Evolutionary conservation across 139 green algal species (phyloP).

Genomic region (Edaphochlamys debaryana): DNA sequence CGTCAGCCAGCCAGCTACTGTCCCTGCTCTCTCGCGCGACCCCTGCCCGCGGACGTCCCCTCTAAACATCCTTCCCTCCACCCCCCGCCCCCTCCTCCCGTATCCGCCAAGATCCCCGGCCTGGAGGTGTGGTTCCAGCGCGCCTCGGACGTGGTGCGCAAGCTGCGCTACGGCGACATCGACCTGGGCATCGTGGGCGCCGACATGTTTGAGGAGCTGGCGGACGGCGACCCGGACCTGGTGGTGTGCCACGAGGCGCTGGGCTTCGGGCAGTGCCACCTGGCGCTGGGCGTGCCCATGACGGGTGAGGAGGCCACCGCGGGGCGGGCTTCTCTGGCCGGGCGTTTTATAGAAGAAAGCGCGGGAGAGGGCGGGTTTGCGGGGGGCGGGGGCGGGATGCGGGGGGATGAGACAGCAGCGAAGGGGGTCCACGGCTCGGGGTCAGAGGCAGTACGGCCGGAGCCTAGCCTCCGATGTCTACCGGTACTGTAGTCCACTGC

Average conservation of each 20-base stretch:
- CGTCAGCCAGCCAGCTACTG: too few species aligned
- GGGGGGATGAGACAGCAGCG: neutral
- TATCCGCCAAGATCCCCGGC: conserved; percentile 78
- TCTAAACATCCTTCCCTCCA: too few species aligned
- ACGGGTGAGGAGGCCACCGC: conserved; percentile 28
- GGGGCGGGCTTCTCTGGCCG: too few species aligned
- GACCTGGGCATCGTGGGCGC: conserved; percentile 98
- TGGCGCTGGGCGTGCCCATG: conserved; percentile 92
- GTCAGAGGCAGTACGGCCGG: too few species aligned
- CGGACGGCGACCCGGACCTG: conserved; percentile 73
- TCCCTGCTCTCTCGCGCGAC: too few species aligned
- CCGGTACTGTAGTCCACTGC: too few species aligned
- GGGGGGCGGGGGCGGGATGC: conserved; percentile 62
- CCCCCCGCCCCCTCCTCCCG: too few species aligned
- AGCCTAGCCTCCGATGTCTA: too few species aligned
- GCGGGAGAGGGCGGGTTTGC: too few species aligned
- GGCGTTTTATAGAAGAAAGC: too few species aligned
- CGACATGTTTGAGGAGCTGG: conserved; percentile 96
- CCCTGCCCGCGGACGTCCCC: too few species aligned
- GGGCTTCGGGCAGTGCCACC: conserved; percentile 94
- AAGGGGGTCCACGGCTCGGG: too few species aligned
- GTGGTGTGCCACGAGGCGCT: conserved; percentile 91
- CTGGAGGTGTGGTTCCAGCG: conserved; percentile 99
- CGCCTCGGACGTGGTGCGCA: conserved; percentile 95
- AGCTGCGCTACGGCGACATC: conserved; percentile 90